These are phyloP conservation scores for Pezizomycotina sp. DNA, from an alignment of 2,329 filamentous ascomycete genomes.

Conservation along the genomic window DNA sequence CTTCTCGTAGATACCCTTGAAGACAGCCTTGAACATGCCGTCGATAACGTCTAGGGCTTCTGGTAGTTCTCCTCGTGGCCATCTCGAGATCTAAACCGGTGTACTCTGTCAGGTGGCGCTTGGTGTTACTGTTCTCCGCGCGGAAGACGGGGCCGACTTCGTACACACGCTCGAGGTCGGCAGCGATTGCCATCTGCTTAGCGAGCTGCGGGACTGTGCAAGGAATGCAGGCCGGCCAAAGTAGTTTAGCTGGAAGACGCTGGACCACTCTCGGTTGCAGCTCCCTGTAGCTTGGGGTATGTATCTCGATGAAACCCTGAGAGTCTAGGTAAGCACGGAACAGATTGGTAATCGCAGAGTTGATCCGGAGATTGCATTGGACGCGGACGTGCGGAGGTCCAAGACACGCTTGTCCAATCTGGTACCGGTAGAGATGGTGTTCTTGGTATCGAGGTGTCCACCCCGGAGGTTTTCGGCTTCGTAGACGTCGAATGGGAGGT, in stretches of 20 bases:
- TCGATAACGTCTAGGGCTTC: conserved; percentile 71
- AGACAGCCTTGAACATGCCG: conserved; percentile 62
- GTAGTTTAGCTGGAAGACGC: conserved; percentile 83
- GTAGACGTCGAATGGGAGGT: conserved; percentile 52
- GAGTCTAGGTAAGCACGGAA: conserved; percentile 63
- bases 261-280: conserved; percentile 83
- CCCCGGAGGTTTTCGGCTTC: conserved; percentile 44
- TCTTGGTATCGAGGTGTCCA: conserved; percentile 35
- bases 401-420: conserved; percentile 65
- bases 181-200: conserved; percentile 83
- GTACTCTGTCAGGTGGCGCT: conserved; percentile 85
- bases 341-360: conserved; percentile 59
- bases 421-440: conserved; percentile 49
- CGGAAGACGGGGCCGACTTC: conserved; percentile 83
- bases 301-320: conserved; percentile 75
- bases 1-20: conserved; percentile 52
- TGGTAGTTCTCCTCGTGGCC: conserved; percentile 77
- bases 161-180: conserved; percentile 77
- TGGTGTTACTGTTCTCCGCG: conserved; percentile 89
- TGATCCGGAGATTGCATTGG: conserved; percentile 80
- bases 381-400: conserved; percentile 68
- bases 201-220: conserved; percentile 76
- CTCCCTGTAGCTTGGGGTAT: conserved; percentile 79
- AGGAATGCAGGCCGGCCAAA: conserved; percentile 76
- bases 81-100: conserved; percentile 88